phyloP scores from a whole-genome alignment of 1,284 basidiomycete species.

The Dichomitus squalens region DNA sequence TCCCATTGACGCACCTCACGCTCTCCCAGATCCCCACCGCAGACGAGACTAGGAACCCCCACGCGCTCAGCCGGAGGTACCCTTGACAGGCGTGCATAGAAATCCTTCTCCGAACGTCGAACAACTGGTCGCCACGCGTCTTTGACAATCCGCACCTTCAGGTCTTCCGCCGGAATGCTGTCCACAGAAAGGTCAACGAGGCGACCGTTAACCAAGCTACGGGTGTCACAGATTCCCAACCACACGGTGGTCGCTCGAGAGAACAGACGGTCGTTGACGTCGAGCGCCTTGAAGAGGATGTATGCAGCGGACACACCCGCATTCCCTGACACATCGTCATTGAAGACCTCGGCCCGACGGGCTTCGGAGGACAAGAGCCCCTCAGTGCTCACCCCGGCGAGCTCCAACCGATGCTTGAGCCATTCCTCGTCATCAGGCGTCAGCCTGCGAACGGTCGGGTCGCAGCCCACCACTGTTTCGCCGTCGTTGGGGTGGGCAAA shows the following conservation, averaged over 20 bases:
- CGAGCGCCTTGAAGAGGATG: slow-evolving; percentile 7
- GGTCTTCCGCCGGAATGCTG: background rate
- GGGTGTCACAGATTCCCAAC: slow-evolving; percentile 8
- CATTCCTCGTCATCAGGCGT: background rate
- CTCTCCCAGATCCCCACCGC: slow-evolving; percentile 10
- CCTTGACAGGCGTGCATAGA: slow-evolving; percentile 9
- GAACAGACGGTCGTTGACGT: slow-evolving; percentile 17
- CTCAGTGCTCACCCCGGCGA: background rate
- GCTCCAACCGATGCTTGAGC: background rate
- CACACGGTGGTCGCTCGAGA: slow-evolving; percentile 17
- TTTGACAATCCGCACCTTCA: slow-evolving; percentile 13
- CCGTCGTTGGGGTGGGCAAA: too few relatives aligned
- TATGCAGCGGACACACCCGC: too few relatives aligned
- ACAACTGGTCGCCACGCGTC: slow-evolving; percentile 18
- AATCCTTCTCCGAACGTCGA: slow-evolving; percentile 1
- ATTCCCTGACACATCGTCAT: too few relatives aligned
- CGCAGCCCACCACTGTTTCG: too few relatives aligned
- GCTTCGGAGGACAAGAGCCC: too few relatives aligned
- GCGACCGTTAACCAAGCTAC: background rate
- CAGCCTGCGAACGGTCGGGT: background rate
- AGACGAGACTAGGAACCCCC: background rate
- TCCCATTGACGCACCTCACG: slow-evolving; percentile 8
- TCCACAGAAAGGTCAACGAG: background rate
- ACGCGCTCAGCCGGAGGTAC: background rate
- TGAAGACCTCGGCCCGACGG: too few relatives aligned